Conservation (phyloP, 805 yeast genomes). For the Blastobotrys terrestris region DNA sequence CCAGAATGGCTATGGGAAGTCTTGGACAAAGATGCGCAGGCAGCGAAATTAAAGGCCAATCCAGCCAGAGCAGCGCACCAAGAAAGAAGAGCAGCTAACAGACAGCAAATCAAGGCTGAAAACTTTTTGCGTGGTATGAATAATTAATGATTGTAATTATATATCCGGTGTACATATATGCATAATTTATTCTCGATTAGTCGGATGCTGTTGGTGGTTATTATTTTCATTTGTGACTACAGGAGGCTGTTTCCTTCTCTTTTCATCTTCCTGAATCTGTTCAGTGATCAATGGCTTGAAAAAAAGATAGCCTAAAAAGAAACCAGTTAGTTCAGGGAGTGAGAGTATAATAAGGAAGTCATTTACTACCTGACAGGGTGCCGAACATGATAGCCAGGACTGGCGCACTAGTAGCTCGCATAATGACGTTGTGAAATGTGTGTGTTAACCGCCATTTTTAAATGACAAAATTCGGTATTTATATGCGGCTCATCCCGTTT, state of each 20-base stretch:
- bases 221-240: neutral
- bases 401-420: slow-evolving; percentile 3
- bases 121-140: slow-evolving; percentile 66
- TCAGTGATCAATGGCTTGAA: slow-evolving; percentile 6
- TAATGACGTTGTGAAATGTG: neutral
- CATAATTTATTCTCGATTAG: neutral
- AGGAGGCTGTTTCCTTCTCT: neutral
- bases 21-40: slow-evolving; percentile 60
- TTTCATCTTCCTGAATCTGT: neutral
- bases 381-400: slow-evolving; percentile 6
- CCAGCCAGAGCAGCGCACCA: slow-evolving; percentile 66
- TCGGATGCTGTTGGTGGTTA: neutral
- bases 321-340: too few species aligned
- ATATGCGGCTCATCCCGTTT: too few species aligned
- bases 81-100: slow-evolving; percentile 60
- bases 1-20: slow-evolving; percentile 94
- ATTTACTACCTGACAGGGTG: neutral
- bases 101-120: slow-evolving; percentile 63
- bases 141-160: slow-evolving; percentile 10
- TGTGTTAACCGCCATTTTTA: neutral
- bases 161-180: neutral
- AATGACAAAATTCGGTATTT: neutral
- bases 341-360: too few species aligned
- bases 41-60: slow-evolving; percentile 48
- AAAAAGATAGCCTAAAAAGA: slow-evolving; percentile 9